Evolutionary conservation across 164 flowering plant genomes (phyloP), one percentile per base, ranked within the genome.

Genomic region (Vitis riparia): DNA sequence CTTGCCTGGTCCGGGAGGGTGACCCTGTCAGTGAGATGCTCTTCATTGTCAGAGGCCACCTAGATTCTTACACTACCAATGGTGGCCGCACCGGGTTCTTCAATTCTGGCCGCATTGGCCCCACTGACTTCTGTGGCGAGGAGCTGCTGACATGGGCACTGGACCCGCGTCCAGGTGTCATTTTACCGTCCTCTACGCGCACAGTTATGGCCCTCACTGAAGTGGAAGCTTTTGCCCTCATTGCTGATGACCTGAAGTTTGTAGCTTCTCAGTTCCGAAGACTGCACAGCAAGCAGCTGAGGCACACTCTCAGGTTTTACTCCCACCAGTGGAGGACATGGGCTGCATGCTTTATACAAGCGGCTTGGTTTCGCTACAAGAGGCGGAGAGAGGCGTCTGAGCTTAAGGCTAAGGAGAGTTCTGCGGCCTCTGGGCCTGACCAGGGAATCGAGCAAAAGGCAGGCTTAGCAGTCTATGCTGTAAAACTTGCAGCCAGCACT

Each of bases 241-340:
- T 62, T 2, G 78, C 83, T 0, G 88, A 86, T 62, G 91, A 86
- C 67, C 48, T 87, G 53, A 86, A 80, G 66, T 87, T 82, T 55
- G 89, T 87, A 4, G 86, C 89, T 2, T 55, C 80, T 0, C 91
- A 87, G 37, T 87, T 80, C 59, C 72, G 88, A 0, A 76, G 76
- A 65, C 68, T 85, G 12, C 82, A 82, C 49, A 80, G 88, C 78
- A 82, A 77, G 59, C 77, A 82, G 27, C 58, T 87, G 0, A 59
- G 80, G 71, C 82, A 83, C 65, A 78, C 77, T 0, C 80, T 87
- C 19, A 67, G 89, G 64, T 79, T 79, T 62, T 71, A 84, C 70
- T 87, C 91, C 0, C 86, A 78, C 44, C 91, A 87, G 47, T 86
- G 91, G 89, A 71, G 91, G 66, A 82, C 87, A 0, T 86, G 91